Evolutionary conservation across 129 eudicot species (phyloP).

Genomic region (Flaveria ramosissima): DNA sequence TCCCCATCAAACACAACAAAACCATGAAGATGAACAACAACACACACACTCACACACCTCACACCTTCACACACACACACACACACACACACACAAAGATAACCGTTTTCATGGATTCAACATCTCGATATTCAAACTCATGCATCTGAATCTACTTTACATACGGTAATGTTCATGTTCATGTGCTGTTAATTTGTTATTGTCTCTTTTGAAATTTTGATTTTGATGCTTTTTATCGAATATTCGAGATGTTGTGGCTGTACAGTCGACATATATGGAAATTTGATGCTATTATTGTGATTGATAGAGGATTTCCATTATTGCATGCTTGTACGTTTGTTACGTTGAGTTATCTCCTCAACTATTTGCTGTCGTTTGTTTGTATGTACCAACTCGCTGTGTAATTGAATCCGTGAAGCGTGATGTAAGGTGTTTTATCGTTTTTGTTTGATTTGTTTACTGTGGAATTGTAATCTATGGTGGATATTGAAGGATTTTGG

Average conservation of each 20-base stretch:
- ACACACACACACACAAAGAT: not conserved
- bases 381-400: slow-evolving; percentile 18
- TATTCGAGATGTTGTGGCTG: not conserved
- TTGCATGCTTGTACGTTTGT: slow-evolving; percentile 33
- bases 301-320: slow-evolving; percentile 25
- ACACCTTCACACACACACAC: not conserved
- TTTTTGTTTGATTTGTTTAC: slow-evolving; percentile 3
- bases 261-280: slow-evolving; percentile 21
- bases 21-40: slow-evolving; percentile 21
- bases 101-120: slow-evolving; percentile 14
- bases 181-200: not conserved
- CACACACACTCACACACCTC: not conserved
- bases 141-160: slow-evolving; percentile 7
- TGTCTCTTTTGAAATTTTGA: slow-evolving; percentile 15
- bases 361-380: slow-evolving; percentile 40
- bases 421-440: slow-evolving; percentile 11
- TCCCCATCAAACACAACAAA: slow-evolving; percentile 27
- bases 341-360: slow-evolving; percentile 29
- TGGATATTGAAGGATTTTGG: slow-evolving; percentile 16
- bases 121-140: slow-evolving; percentile 21
- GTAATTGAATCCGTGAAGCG: slow-evolving; percentile 12
- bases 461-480: slow-evolving; percentile 11
- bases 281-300: slow-evolving; percentile 22
- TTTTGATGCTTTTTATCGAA: slow-evolving; percentile 24
- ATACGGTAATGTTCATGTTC: slow-evolving; percentile 15